Evolutionary conservation across 106 monocot species (phyloP), one percentile per base, ranked within the genome.

Genomic region (Gastrodia elata): DNA sequence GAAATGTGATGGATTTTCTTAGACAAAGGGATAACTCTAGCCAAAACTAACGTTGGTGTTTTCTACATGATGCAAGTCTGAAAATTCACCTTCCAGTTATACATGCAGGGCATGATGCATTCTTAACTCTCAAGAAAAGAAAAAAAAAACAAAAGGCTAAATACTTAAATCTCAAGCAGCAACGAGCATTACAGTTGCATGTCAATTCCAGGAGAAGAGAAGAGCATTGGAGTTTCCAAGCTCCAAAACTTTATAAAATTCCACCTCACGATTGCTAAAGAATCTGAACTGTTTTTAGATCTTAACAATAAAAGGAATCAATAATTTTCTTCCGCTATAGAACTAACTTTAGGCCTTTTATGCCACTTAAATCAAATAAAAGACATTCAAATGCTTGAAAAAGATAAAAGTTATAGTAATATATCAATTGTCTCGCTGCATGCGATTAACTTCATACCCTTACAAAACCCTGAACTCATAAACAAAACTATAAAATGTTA

Each of bases 231-330:
- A 76, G 49, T 8, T 2, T 18, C 9, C 13, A 65, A 75, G 28
- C 18, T 26, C 46, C 6, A 18, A n/a, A 46, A n/a, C 16, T 1
- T 37, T 5, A 40, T 32, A n/a, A 68, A 70, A 39, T 27, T 57
- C 40, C 11, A 18, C n/a, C 40, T 57, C 6, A 2, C 9, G 10
- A 39, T 46, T 70, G 68, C 20, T 32, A 40, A 27, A 68, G 32
- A 77, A 57, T 28, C 77, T 59, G 68, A 76, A 68, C 49, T 39
- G 68, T 68, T 39, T 69, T 55, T 52, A 14, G 22, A 46, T 37
- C 38, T 43, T 37, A 25, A 1, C 36, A n/a, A 49, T 6, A 68
- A 69, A 70, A 70, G 56, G 76, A 77, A 70, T 77, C 68, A 65
- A 48, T 42, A 40, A 14, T 39, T 70, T 70, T 77, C 26, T 77